A percentile compares a stretch with the other conserved stretches of the same genome.
Conservation (phyloP, 176 grass and related monocot species). For the Rhynchospora breviuscula region DNA sequence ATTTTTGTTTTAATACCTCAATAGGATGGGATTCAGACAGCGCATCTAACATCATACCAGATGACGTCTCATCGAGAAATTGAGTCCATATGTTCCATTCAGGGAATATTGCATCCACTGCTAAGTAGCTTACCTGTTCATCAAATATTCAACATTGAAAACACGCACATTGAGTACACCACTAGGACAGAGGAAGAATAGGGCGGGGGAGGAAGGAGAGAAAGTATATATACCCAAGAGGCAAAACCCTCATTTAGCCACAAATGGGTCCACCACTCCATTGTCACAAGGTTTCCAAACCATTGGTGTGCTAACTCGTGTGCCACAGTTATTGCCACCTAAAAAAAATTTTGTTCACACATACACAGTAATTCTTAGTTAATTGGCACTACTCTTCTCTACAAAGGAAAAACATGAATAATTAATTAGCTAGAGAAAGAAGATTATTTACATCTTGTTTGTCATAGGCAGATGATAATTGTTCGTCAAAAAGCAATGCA, state of each 20-base stretch:
- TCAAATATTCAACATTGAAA: slow-evolving; percentile 9
- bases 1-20: slow-evolving; percentile 49
- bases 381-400: background rate
- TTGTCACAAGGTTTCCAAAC: slow-evolving; percentile 99
- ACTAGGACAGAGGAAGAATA: background rate
- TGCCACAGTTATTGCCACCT: slow-evolving; percentile 86
- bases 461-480: slow-evolving; percentile 39
- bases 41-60: slow-evolving; percentile 77
- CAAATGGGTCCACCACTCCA: slow-evolving; percentile 99
- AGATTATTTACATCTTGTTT: slow-evolving; percentile 36
- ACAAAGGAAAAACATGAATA: background rate
- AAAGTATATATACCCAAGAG: slow-evolving; percentile 59
- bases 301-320: slow-evolving; percentile 98
- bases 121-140: slow-evolving; percentile 80
- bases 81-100: slow-evolving; percentile 98
- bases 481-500: slow-evolving; percentile 72
- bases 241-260: slow-evolving; percentile 99
- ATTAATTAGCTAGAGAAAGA: background rate
- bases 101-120: slow-evolving; percentile 70
- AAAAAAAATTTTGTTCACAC: background rate
- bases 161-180: background rate
- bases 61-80: slow-evolving; percentile 72
- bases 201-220: background rate
- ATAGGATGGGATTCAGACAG: slow-evolving; percentile 94
- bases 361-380: background rate